Evolutionary conservation across 2,329 filamentous ascomycete species (phyloP).

Genomic region (Celoporthe dispersa): DNA sequence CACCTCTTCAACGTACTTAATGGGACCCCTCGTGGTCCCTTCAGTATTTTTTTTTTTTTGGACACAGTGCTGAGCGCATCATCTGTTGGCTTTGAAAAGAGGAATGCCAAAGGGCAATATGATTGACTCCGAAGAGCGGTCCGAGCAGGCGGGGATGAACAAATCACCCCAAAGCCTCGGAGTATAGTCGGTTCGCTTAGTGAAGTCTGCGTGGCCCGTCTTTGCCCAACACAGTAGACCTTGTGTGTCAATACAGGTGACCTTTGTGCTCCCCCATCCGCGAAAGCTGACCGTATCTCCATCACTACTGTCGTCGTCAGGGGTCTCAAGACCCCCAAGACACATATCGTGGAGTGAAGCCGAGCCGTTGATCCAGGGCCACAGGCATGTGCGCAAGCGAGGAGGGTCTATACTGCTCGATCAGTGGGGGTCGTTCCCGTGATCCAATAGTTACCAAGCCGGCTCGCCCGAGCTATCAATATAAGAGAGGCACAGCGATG

Average conservation of each 20-base stretch:
- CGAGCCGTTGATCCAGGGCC: background rate
- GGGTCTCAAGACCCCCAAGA: background rate
- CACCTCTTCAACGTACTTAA: background rate
- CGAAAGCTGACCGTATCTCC: background rate
- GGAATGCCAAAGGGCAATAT: background rate
- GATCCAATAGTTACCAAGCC: background rate
- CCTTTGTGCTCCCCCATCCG: background rate
- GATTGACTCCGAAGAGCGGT: background rate
- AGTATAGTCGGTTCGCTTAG: background rate
- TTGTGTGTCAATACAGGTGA: background rate
- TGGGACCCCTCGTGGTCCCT: background rate
- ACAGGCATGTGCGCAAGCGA: background rate
- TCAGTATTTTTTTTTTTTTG: background rate
- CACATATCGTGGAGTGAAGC: background rate
- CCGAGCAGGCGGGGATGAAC: background rate
- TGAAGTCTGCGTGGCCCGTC: background rate
- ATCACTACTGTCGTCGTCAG: background rate
- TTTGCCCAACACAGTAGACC: background rate
- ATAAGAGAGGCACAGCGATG: background rate
- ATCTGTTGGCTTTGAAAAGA: background rate
- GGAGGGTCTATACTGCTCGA: background rate
- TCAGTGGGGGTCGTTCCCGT: background rate
- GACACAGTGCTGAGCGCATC: background rate
- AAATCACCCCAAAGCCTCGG: background rate
- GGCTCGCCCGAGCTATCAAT: background rate